A percentile compares a stretch with the other conserved stretches of the same genome.
Evolutionary conservation across 2,329 filamentous ascomycete species (phyloP).

Genomic region (Coleophoma crateriformis): DNA sequence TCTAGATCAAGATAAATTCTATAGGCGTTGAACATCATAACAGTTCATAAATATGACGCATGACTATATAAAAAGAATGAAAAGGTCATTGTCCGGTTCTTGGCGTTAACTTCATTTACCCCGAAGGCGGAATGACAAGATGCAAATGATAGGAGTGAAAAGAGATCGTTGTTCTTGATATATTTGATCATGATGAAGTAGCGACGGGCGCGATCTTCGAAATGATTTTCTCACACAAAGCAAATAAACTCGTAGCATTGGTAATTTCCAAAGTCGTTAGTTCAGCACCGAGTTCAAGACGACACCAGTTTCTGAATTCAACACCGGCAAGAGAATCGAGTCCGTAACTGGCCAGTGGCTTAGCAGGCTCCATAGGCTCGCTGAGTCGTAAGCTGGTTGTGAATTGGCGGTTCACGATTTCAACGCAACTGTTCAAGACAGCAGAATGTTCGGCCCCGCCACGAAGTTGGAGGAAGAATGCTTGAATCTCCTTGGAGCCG

Average conservation of each 20-base stretch:
- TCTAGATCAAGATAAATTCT: too few relatives aligned
- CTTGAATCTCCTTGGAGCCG: conserved; percentile 15
- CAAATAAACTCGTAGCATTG: conserved; percentile 18
- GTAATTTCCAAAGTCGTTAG: conserved; percentile 24
- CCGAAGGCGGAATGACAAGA: too few relatives aligned
- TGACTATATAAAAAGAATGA: too few relatives aligned
- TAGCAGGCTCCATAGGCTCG: conserved; percentile 18
- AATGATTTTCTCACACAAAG: conserved; percentile 23
- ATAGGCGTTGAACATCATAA: too few relatives aligned
- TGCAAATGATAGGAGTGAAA: too few relatives aligned
- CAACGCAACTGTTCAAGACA: conserved; percentile 12
- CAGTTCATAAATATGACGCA: too few relatives aligned
- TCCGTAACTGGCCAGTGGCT: conserved; percentile 12
- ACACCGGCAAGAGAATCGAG: conserved; percentile 47
- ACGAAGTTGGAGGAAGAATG: conserved; percentile 5
- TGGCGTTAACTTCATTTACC: too few relatives aligned
- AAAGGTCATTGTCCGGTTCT: too few relatives aligned
- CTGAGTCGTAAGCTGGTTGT: conserved; percentile 18
- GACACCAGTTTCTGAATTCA: conserved; percentile 42
- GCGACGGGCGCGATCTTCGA: neutral
- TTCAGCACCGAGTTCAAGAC: conserved; percentile 30
- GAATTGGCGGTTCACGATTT: conserved; percentile 18
- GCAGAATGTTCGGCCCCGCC: conserved; percentile 11
- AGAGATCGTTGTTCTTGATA: too few relatives aligned
- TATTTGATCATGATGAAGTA: neutral